Evolutionary conservation across 306 rosid species (phyloP), one percentile per base, ranked within the genome.

Genomic region (Ochetophila trinervis): DNA sequence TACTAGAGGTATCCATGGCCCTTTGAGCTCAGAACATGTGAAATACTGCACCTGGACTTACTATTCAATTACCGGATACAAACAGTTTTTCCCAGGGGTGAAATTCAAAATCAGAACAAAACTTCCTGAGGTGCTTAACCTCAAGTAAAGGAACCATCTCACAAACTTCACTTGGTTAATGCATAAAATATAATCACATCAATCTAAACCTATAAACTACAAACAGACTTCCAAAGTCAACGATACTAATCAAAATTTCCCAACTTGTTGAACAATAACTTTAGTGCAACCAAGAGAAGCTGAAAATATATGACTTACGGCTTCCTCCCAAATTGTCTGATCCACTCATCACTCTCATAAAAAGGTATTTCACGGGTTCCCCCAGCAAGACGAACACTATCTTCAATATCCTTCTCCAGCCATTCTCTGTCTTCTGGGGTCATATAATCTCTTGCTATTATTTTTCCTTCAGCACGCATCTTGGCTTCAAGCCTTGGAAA

Each of bases 401-500:
- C 98, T 81, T 93, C 94, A 70, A 89, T 84, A 84, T 93, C 98
- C 96, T 77, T 93, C 80, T 89, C 91, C 53, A 93, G 89, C 98
- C 98, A 93, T 66, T 81, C 81, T 74, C 75, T 83, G 68, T 93
- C 98, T 76, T 93, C 94, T 2, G 83, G 87, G 62, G 84, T 63
- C 89, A 84, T 83, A 78, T 65, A 93, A 79, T 93, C 97, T 86
- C 87, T 84, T 35, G 82, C 50, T 64, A 93, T 78, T 70, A 87
- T 79, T 76, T 69, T 84, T 73, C 96, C 98, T 78, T 87, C 71
- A 60, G 87, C 91, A 48, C 98, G 97, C 98, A 89, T 93, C 76
- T 86, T 56, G 58, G 74, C 83, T 83, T 93, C 98, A 47, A 87
- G 98, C 85, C 98, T 89, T 27, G 32, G 32, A 27, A 27, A 57